Evolutionary conservation across 129 eudicot species (phyloP), one percentile per base, ranked within the genome.

Genomic region (Centrapalus pauciflorus): DNA sequence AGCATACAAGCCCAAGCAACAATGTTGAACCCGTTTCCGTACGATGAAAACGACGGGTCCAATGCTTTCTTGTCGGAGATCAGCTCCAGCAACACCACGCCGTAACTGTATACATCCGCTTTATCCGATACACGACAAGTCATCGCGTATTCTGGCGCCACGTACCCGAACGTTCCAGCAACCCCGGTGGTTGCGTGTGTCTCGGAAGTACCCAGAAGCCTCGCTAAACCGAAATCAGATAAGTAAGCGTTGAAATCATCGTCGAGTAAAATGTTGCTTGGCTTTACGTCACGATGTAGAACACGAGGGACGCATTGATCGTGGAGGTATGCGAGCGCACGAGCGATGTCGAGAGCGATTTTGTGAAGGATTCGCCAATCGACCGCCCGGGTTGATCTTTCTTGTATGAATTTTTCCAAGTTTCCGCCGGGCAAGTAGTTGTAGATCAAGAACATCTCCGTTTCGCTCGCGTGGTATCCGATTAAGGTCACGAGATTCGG

Each of bases 271-370:
- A 91, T 91, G 35, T 91, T 91, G 68, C 97, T 91, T 0, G 97
- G 96, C 64, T 91, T 91, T 63, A 91, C 97, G 57, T 91, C 97
- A 10, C 97, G 85, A 48, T 91, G 97, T 17, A 91, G 87, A 2
- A 91, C 97, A 61, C 97, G 90, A 1, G 97, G 97, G 7, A 85
- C 95, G 27, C 97, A 91, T 51, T 85, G 94, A 43, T 91, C 97
- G 59, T 91, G 97, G 20, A 91, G 85, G 70, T 91, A 91, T 2
- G 96, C 94, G 1, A 91, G 87, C 0, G 97, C 97, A 12, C 89
- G 86, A 0, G 97, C 86, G 6, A 91, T 71, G 63, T 91, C 97
- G 30, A 91, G 59, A 7, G 97, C 97, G 25, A 91, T 91, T 52
- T 91, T 91, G 70, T 91, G 97, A 48, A 91, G 84, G 27, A 81